Percentiles rank a stretch among this genome's conserved stretches.
Evolutionary conservation across 495 filamentous ascomycete genomes (phyloP).

Genomic region (Rusavskia elegans): DNA sequence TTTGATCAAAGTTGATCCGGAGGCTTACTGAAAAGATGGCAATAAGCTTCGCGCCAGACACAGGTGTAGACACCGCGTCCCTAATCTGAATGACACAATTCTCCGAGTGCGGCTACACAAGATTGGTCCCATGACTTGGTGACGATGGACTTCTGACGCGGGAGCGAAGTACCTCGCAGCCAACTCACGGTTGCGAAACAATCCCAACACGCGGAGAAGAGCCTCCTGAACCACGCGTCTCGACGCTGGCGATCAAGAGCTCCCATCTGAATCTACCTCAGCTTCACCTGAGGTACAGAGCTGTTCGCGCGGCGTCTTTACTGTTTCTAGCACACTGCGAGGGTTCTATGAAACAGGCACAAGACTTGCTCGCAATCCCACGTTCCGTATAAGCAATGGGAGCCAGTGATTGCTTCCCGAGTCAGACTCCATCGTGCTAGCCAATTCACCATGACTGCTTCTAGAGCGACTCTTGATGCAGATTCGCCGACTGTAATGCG

Average conservation of each 20-base stretch:
- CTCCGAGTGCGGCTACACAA: neutral
- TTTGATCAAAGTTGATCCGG: no score
- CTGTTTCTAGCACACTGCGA: constrained; percentile 5
- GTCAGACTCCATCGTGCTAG: constrained; percentile 2
- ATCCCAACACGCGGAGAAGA: neutral
- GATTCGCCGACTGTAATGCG: constrained; percentile 20
- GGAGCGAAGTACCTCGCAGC: no score
- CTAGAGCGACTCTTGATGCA: constrained; percentile 13
- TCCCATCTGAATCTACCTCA: no score
- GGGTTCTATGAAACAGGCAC: neutral
- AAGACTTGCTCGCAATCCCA: neutral
- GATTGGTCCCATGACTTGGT: neutral
- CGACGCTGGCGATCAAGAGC: neutral
- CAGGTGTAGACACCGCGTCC: neutral
- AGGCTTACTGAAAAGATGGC: neutral
- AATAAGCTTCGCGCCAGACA: neutral
- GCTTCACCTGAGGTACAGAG: neutral
- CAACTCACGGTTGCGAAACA: neutral
- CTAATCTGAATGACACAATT: neutral
- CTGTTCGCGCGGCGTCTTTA: constrained; percentile 4
- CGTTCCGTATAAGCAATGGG: neutral
- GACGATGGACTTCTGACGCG: neutral
- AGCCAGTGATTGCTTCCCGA: constrained; percentile 6
- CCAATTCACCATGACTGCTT: constrained; percentile 9
- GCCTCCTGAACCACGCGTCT: neutral